phyloP scores from a whole-genome alignment of 306 rosid genomes.

The Dalbergia oliveri region DNA sequence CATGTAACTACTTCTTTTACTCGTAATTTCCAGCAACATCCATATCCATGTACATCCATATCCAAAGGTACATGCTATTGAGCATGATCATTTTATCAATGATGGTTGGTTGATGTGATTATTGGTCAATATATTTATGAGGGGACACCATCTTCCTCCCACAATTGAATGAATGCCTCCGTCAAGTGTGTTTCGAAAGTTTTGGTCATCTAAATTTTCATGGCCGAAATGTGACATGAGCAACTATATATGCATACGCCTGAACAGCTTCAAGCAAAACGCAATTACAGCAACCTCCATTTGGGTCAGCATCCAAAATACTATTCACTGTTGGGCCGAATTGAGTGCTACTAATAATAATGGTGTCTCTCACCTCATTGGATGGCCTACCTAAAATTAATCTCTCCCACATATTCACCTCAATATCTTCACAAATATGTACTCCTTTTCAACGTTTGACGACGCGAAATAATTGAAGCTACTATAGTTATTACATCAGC shows the following conservation, averaged over 20 bases:
- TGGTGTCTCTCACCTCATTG: conserved; percentile 3
- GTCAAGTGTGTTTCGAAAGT: conserved; percentile 22
- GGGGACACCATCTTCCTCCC: conserved; percentile 36
- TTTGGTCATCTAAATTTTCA: neutral
- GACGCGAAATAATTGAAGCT: conserved; percentile 17
- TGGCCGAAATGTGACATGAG: conserved; percentile 31
- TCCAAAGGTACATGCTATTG: neutral
- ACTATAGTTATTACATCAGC: neutral
- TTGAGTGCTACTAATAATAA: conserved; percentile 31
- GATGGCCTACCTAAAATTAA: conserved; percentile 3
- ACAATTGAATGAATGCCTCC: conserved; percentile 38
- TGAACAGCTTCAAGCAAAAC: conserved; percentile 46
- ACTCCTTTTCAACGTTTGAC: conserved; percentile 20
- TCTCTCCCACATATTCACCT: neutral
- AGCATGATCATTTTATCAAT: conserved; percentile 23
- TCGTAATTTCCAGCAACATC: neutral
- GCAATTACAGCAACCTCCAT: conserved; percentile 48
- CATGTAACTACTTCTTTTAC: conserved; percentile 38
- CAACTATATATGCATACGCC: conserved; percentile 36
- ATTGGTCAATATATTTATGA: conserved; percentile 35
- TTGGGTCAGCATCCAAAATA: conserved; percentile 32
- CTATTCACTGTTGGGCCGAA: neutral
- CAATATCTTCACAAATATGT: neutral
- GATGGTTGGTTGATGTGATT: conserved; percentile 20
- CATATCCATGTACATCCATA: conserved; percentile 28